These are phyloP conservation scores for Arthrocladium fulminans DNA, from an alignment of 2,329 filamentous ascomycete species.

Conservation along the genomic window DNA sequence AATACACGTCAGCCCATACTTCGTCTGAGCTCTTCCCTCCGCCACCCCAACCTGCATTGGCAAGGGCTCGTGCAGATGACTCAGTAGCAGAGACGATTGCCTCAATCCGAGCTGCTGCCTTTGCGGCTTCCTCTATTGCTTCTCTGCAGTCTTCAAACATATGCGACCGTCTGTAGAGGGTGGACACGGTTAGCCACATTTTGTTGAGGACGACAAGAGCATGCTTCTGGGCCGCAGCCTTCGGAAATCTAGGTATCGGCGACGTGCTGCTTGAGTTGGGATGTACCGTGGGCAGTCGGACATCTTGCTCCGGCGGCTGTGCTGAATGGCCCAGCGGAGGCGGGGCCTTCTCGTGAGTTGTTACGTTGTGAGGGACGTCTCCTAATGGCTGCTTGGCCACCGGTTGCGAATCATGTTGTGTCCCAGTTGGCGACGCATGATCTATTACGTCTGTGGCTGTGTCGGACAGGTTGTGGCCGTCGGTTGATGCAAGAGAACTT, in stretches of 20 bases:
- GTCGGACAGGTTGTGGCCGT: not conserved
- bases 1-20: conserved; percentile 72
- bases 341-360: conserved; percentile 27
- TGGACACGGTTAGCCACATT: conserved; percentile 84
- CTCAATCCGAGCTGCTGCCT: conserved; percentile 65
- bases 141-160: conserved; percentile 72
- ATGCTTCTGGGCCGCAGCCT: conserved; percentile 45
- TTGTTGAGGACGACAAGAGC: conserved; percentile 56
- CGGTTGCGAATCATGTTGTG: conserved; percentile 12
- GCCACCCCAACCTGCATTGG: conserved; percentile 60
- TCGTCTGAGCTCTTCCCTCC: conserved; percentile 73
- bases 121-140: conserved; percentile 71
- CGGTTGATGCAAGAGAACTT: not conserved
- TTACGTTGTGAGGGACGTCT: conserved; percentile 29
- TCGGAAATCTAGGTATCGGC: conserved; percentile 42
- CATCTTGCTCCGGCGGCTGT: conserved; percentile 36
- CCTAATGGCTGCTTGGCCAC: conserved; percentile 16
- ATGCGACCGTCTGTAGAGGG: conserved; percentile 73
- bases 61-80: conserved; percentile 54
- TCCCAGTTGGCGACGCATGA: conserved; percentile 7
- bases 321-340: conserved; percentile 31
- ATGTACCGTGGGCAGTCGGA: conserved; percentile 29
- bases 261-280: conserved; percentile 34
- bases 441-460: not conserved
- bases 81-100: conserved; percentile 53